Percentiles rank a stretch among this genome's conserved stretches.
These are phyloP conservation scores for Coix lacrymajobi DNA, from an alignment of 176 grass and related monocot species.

Conservation along the genomic window DNA sequence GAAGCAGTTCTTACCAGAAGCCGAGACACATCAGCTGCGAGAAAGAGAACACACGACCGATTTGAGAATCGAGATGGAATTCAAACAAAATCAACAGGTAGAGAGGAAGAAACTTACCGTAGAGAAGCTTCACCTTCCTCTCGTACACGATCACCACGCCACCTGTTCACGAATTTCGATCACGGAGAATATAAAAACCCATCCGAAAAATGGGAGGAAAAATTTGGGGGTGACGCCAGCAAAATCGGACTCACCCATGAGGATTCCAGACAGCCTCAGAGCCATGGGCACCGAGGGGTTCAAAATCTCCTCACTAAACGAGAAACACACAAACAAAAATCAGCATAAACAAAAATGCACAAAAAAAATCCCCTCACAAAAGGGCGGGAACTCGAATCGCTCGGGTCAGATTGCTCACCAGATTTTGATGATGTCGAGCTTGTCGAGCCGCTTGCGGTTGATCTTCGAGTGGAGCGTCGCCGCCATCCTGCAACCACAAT, in stretches of 20 bases:
- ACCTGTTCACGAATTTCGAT: constrained; percentile 29
- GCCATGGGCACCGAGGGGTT: constrained; percentile 93
- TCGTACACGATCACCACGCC: constrained; percentile 93
- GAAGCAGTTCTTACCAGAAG: constrained; percentile 43
- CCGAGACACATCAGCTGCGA: constrained; percentile 72
- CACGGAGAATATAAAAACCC: background rate
- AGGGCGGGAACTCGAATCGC: background rate
- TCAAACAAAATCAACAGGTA: background rate
- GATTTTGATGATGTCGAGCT: constrained; percentile 92
- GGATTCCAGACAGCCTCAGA: constrained; percentile 85
- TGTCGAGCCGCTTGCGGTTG: constrained; percentile 74
- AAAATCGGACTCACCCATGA: constrained; percentile 61
- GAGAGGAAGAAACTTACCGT: constrained; percentile 39
- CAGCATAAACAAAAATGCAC: background rate
- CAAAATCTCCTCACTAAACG: constrained; percentile 79
- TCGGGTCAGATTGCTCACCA: constrained; percentile 35
- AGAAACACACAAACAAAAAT: background rate
- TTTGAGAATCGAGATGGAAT: background rate
- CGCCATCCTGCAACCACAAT: constrained; percentile 64
- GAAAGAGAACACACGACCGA: background rate
- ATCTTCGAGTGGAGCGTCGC: constrained; percentile 82
- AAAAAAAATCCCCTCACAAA: background rate
- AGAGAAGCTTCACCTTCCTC: constrained; percentile 90
- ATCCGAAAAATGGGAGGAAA: background rate
- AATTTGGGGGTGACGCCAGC: background rate